These are phyloP conservation scores for Wakefieldia striispora DNA, from an alignment of 768 basidiomycete species.

Conservation along the genomic window DNA sequence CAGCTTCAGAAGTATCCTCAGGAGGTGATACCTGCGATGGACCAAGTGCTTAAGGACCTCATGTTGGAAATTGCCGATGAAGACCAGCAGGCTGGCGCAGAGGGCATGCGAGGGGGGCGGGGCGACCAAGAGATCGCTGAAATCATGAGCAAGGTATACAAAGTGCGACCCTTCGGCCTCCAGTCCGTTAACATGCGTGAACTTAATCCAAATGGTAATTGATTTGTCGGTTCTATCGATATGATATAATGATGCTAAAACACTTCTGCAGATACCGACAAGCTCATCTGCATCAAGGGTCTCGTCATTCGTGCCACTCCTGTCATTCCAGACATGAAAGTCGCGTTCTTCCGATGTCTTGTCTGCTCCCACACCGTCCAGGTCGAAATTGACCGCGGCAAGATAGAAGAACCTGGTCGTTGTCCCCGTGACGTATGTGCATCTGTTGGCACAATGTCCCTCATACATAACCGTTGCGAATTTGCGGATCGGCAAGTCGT, in stretches of 20 bases:
- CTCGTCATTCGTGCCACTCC: constrained; percentile 97
- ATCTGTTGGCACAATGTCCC: constrained; percentile 84
- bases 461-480: constrained; percentile 96
- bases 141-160: constrained; percentile 85
- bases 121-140: constrained; percentile 87
- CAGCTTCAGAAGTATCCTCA: constrained; percentile 94
- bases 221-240: neutral
- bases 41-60: constrained; percentile 90
- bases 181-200: constrained; percentile 89
- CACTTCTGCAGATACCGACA: constrained; percentile 81
- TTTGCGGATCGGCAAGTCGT: constrained; percentile 97
- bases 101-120: constrained; percentile 72
- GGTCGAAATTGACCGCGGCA: constrained; percentile 96
- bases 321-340: constrained; percentile 99
- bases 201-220: constrained; percentile 85
- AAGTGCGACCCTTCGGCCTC: constrained; percentile 89
- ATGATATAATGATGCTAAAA: neutral
- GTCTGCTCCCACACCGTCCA: constrained; percentile 96
- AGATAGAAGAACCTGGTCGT: constrained; percentile 87
- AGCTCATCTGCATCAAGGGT: constrained; percentile 93
- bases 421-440: constrained; percentile 95
- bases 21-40: constrained; percentile 96
- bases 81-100: constrained; percentile 67
- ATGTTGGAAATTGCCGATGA: constrained; percentile 86
- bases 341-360: constrained; percentile 96